These are phyloP conservation scores for Effrenium voratum DNA, from an alignment of 73 alveolate genomes.

Conservation along the genomic window DNA sequence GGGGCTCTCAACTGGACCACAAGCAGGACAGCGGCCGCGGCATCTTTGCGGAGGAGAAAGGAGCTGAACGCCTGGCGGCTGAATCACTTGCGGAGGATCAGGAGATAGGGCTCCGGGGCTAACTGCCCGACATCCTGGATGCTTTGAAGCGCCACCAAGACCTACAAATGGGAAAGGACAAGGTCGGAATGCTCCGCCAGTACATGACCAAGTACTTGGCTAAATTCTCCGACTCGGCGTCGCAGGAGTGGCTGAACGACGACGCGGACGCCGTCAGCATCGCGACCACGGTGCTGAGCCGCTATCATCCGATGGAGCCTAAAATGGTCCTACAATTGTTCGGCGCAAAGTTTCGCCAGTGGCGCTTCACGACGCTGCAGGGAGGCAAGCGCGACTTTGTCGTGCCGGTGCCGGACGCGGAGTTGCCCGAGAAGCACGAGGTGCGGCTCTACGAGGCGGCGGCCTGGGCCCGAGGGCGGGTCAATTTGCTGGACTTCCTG, in stretches of 20 bases:
- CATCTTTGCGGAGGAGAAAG: neutral
- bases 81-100: neutral
- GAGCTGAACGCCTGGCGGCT: neutral
- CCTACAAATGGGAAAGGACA: neutral
- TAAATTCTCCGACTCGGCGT: constrained; percentile 7
- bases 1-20: constrained; percentile 19
- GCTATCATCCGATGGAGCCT: neutral
- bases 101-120: neutral
- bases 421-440: neutral
- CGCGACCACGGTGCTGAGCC: neutral
- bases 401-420: constrained; percentile 8
- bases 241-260: constrained; percentile 39
- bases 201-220: constrained; percentile 18
- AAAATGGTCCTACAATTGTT: neutral
- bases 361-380: constrained; percentile 14
- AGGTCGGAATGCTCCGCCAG: neutral
- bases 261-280: neutral
- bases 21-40: neutral
- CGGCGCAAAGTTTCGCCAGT: neutral
- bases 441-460: neutral
- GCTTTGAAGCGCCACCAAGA: neutral
- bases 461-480: constrained; percentile 1
- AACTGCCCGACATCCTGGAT: neutral
- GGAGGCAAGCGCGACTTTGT: constrained; percentile 60
- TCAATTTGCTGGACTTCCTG: constrained; percentile 20